Evolutionary conservation across 768 basidiomycete species (phyloP), one percentile per base, ranked within the genome.

Genomic region (Termitomyces sp.): DNA sequence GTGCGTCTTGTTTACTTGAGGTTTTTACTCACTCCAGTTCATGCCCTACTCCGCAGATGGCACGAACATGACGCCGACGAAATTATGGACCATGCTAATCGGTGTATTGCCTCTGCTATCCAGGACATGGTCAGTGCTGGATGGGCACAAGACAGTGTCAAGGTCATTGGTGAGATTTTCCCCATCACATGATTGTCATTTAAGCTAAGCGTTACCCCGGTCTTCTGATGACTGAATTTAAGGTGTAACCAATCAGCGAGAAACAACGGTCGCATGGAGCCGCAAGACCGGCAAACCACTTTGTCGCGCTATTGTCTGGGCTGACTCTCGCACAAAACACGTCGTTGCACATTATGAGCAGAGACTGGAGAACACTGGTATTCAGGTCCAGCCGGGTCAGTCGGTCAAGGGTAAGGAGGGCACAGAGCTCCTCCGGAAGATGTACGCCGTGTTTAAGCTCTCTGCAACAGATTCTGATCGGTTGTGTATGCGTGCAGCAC

Each of bases 221-320:
- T 57, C 46, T 48, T 31, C 42, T 51, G 27, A 36, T 36, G n/a
- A n/a, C n/a, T 46, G 16, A 27, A 24, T 30, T 20, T 49, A 64
- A 88, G 90, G 95, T 27, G 92, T 98, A 74, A 98, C 96, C 44
- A 99, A 98, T 70, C 96, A 98, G 74, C 87, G 97, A 56, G 97
- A 98, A 73, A 98, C 97, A 1, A 86, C 95, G 2, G 86, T 98
- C 33, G 91, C 86, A 18, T 98, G 97, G 97, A 91, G 91, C 69
- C 83, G 89, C 60, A 81, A 79, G 68, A 95, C 95, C 0, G 97
- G 97, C 45, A 89, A 91, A 71, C 89, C 95, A 0, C 72, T 97
- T 5, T 92, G 91, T 74, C 84, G 80, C 55, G 92, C 93, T 24
- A 91, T 99, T 66, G 97, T 98, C 12, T 99, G 97, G 97, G 88